These are phyloP conservation scores for Alternaria brassicicola DNA, from an alignment of 2,329 filamentous ascomycete genomes.

Conservation along the genomic window DNA sequence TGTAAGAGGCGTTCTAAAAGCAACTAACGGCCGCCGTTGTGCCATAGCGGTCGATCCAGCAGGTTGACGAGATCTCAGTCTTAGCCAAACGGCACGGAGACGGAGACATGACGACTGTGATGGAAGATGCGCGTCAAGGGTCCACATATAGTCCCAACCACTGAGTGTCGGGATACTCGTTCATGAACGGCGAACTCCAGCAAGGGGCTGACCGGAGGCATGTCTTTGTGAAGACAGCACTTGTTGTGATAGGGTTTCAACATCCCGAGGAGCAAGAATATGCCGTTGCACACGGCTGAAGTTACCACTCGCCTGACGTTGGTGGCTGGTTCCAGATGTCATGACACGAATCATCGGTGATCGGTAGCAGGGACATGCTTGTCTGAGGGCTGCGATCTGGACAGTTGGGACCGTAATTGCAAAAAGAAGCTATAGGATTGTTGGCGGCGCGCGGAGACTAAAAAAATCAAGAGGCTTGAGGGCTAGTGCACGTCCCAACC, in stretches of 20 bases:
- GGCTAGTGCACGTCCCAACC: background rate
- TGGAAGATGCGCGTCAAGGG: slow-evolving; percentile 8
- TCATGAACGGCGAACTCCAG: background rate
- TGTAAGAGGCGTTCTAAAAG: background rate
- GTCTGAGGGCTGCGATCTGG: background rate
- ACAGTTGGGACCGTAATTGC: background rate
- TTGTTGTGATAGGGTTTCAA: background rate
- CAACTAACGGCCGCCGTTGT: background rate
- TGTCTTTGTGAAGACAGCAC: background rate
- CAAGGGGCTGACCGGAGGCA: background rate
- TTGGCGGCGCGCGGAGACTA: background rate
- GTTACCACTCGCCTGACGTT: background rate
- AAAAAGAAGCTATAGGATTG: background rate
- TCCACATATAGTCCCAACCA: slow-evolving; percentile 5
- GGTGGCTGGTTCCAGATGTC: slow-evolving; percentile 1
- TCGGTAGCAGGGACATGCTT: slow-evolving; percentile 1
- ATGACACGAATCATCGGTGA: background rate
- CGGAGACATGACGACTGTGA: slow-evolving; percentile 10
- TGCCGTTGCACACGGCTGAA: background rate
- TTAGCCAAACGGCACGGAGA: background rate
- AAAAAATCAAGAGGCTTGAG: background rate
- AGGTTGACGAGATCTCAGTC: background rate
- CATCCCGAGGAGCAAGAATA: background rate
- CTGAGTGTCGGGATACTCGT: background rate
- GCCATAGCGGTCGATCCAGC: background rate